Base-by-base conservation (phyloP, 805 yeast species). In the Scheffersomyces amazonensis region DNA sequence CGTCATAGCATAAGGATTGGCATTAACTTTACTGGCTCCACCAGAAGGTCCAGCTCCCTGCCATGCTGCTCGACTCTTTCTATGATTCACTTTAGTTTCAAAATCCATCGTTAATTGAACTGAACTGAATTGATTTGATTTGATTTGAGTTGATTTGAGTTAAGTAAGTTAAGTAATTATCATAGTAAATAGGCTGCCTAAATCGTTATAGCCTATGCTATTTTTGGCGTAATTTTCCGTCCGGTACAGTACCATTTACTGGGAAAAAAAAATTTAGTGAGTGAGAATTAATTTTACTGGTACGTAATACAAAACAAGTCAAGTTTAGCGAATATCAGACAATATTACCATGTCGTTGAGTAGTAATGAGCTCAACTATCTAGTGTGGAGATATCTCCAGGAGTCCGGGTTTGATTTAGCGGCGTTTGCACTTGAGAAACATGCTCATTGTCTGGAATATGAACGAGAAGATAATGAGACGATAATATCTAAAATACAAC, bases 341-440 rank as follows among this genome's bases (percentile, higher is more conserved):
- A n/a, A n/a, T n/a, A n/a, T n/a, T n/a, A n/a, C 25, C 15, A 87
- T 88, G 96, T 83, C 95, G 18, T 65, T 91, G 34, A 77, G 93
- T 4, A 83, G 93, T 40, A 80, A 76, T 40, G 95, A 89, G 61
- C 75, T 91, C 38, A 93, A 91, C 67, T 91, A 91, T 56, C 73
- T 93, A 49, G 78, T 91, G 37, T 93, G 96, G 96, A 67, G 97
- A 44, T 93, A 91, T 54, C 71, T 89, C 27, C 96, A 88, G 54
- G 98, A 93, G 58, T 69, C 82, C 5, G 95, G 95, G 2, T 70
- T 73, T 28, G 90, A 86, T 36, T 71, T 87, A 16, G 71, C 93
- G 2, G 89, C 96, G 0, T 79, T 75, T 52, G 95, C 96, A 0
- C 62, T 93, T 20, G 87, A 84, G 45, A 83, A 85, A 47, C 90